A percentile compares a stretch with the other conserved stretches of the same genome.
These are phyloP conservation scores for Diaporthe vexans DNA, from an alignment of 2,329 filamentous ascomycete species.

Conservation along the genomic window DNA sequence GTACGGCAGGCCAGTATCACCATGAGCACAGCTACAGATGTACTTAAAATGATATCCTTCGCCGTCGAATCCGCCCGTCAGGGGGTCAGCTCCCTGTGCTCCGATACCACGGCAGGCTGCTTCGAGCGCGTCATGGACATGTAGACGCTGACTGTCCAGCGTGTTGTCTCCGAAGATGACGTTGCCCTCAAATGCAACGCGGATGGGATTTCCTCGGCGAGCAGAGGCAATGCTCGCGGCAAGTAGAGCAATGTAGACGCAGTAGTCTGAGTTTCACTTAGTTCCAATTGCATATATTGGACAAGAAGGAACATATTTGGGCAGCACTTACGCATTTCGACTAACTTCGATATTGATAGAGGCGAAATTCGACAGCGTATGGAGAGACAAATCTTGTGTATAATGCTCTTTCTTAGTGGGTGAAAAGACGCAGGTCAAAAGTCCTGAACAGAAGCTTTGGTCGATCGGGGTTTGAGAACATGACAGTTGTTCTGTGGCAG, in stretches of 20 bases:
- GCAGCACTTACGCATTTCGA: background rate
- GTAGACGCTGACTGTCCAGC: background rate
- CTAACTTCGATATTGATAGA: too few relatives aligned
- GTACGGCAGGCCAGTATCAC: background rate
- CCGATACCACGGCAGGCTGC: background rate
- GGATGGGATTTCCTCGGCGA: background rate
- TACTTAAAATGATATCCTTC: background rate
- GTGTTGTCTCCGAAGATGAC: background rate
- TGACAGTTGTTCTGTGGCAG: accelerated
- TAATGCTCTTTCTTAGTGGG: background rate
- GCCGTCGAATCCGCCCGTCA: background rate
- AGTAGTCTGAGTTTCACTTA: background rate
- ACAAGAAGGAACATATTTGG: background rate
- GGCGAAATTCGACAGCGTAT: too few relatives aligned
- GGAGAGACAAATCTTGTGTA: background rate
- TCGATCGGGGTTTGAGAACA: too few relatives aligned
- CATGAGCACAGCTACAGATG: background rate
- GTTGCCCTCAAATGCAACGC: background rate
- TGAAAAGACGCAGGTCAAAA: background rate
- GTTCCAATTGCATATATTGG: background rate
- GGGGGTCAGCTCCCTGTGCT: background rate
- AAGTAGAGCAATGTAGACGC: background rate
- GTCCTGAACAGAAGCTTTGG: background rate
- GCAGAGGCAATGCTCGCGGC: background rate
- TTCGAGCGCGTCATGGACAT: background rate